Base-by-base conservation (phyloP, 2,329 filamentous ascomycete genomes). In the Gaeumannomyces tritici region DNA sequence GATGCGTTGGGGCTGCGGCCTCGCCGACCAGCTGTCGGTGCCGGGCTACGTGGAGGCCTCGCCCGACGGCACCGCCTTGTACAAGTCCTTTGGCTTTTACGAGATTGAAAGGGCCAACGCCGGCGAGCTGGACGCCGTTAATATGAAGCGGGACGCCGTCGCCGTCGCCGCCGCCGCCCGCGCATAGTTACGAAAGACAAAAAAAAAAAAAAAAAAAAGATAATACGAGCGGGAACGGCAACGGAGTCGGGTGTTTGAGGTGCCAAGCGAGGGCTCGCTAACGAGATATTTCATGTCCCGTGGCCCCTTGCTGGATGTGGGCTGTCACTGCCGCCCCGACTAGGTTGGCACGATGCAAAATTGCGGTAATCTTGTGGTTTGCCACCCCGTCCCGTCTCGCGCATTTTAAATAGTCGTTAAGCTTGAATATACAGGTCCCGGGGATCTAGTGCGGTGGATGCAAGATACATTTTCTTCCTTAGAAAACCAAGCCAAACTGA, bases 1-100 rank as follows among this genome's bases (percentile, higher is more conserved):
- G 63, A 62, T 78, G 57, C 63, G 69, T 33, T 74, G 71, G 70
- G 71, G 71, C 3, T 67, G 70, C n/a, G 69, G 70, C 11, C 70
- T 77, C 65, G 73, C 75, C 21, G 73, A 76, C 59, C 64, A 69
- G 12, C 69, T 75, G 2, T 71, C 72, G 6, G 62, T 77, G n/a
- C 70, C 72, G 3, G 67, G 67, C 0, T 77, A 73, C 59, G 69
- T 77, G 21, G 75, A 78, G 66, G 70, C 76, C 0, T 73, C 74
- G 0, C 61, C 64, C 0, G 66, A 71, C 7, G 76, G 73, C 0
- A 69, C 66, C 8, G 61, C 62, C 1, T 64, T 77, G 26, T 77
- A 77, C 61, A 69, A 70, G 62, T 73, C 70, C 65, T 69, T 69
- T 47, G 75, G 74, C 0, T 77, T 74, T 65, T 63, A 67, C n/a